These are phyloP conservation scores for Tolypocladium tropicale DNA, from an alignment of 2,329 filamentous ascomycete genomes.

Conservation along the genomic window DNA sequence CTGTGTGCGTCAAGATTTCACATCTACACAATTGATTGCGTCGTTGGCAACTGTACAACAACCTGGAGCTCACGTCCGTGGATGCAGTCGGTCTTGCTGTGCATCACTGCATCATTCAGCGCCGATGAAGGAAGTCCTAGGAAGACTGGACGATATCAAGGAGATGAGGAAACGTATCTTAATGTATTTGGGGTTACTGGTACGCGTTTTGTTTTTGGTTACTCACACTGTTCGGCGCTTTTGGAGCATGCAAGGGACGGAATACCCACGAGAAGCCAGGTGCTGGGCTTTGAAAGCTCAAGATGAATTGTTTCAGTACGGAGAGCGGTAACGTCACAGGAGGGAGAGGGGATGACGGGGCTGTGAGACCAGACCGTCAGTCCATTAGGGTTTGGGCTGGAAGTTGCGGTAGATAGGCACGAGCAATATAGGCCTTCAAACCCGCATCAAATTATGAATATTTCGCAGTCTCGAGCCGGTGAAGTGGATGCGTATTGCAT, in stretches of 20 bases:
- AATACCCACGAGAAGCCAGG: not conserved
- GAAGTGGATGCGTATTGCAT: not conserved
- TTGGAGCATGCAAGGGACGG: constrained; percentile 20
- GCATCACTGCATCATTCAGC: not conserved
- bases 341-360: not conserved
- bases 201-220: not conserved
- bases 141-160: not conserved
- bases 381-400: not conserved
- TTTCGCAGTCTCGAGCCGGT: not conserved
- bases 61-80: not conserved
- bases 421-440: not conserved
- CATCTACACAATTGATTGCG: not conserved
- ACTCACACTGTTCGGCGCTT: constrained; percentile 2
- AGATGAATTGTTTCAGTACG: not conserved
- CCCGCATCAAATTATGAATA: not conserved
- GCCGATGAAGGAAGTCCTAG: not conserved
- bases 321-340: not conserved
- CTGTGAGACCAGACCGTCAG: not conserved
- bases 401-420: not conserved
- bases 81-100: not conserved
- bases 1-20: not conserved
- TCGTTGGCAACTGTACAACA: not conserved
- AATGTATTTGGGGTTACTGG: not conserved
- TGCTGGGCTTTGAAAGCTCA: not conserved
- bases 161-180: too few species aligned